phyloP scores from a whole-genome alignment of 2,329 filamentous ascomycete genomes.

The Tolypocladium guangdongense region DNA sequence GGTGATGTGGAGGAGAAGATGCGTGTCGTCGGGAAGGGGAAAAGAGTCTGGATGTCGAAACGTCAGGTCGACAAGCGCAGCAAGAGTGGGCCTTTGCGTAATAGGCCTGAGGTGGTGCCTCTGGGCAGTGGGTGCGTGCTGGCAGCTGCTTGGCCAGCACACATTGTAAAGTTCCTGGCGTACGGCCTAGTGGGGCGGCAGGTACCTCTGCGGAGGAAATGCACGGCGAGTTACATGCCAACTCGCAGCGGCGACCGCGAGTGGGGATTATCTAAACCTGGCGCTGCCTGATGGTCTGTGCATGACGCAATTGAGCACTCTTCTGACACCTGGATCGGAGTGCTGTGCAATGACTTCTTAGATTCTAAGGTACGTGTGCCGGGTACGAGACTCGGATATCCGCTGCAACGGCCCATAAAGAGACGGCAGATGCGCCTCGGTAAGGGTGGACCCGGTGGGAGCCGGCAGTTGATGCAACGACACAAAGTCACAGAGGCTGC shows the following conservation, averaged over 20 bases:
- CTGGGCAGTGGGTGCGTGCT: neutral
- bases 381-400: too few relatives aligned
- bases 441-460: too few relatives aligned
- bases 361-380: too few relatives aligned
- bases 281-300: neutral
- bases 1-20: conserved; percentile 7
- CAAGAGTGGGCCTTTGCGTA: conserved; percentile 27
- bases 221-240: neutral
- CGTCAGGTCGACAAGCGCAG: conserved; percentile 23
- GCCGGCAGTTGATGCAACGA: too few relatives aligned
- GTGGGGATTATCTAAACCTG: neutral
- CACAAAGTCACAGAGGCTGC: neutral
- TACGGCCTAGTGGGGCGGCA: neutral
- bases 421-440: too few relatives aligned
- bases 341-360: too few relatives aligned
- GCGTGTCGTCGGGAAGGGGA: conserved; percentile 14
- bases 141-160: neutral
- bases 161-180: neutral
- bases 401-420: too few relatives aligned
- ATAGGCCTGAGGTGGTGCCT: conserved; percentile 12
- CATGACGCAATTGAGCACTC: neutral
- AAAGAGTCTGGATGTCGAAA: conserved; percentile 21
- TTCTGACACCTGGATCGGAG: too few relatives aligned
- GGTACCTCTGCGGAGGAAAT: neutral
- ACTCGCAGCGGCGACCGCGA: too few relatives aligned